Evolutionary conservation across 2,329 filamentous ascomycete species (phyloP).

Genomic region (Alternaria sp.): DNA sequence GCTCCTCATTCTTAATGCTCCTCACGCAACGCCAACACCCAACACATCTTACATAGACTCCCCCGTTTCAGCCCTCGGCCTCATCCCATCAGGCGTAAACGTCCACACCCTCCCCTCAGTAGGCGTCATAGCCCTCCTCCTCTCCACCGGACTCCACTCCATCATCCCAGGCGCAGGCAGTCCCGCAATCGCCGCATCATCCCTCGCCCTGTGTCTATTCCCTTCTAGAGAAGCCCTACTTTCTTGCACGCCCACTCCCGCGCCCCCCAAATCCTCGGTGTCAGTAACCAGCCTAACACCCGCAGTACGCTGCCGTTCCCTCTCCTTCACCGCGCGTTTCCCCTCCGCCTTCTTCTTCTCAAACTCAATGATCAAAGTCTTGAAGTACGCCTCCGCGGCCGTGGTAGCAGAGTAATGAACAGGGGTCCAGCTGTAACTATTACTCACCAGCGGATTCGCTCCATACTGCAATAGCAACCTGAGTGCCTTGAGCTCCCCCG

Average conservation of each 20-base stretch:
- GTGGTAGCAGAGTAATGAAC: slow-evolving; percentile 84
- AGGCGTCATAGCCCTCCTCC: slow-evolving; percentile 52
- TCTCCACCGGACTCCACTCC: slow-evolving; percentile 53
- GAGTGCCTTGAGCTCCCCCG: slow-evolving; percentile 79
- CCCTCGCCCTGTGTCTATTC: slow-evolving; percentile 37
- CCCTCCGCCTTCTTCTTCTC: slow-evolving; percentile 66
- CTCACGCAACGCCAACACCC: not conserved
- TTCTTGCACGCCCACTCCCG: not conserved
- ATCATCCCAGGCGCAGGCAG: slow-evolving; percentile 46
- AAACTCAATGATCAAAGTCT: slow-evolving; percentile 75
- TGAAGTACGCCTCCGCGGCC: slow-evolving; percentile 85
- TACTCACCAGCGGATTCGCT: slow-evolving; percentile 75
- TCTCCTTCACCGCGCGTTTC: slow-evolving; percentile 42
- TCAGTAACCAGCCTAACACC: slow-evolving; percentile 30
- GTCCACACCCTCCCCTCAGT: slow-evolving; percentile 47
- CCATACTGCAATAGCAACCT: slow-evolving; percentile 80
- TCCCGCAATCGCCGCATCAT: slow-evolving; percentile 45
- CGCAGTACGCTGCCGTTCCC: slow-evolving; percentile 43
- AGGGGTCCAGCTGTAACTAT: slow-evolving; percentile 82
- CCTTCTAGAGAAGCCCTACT: not conserved
- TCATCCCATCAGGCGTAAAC: slow-evolving; percentile 39
- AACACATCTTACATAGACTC: slow-evolving; percentile 33
- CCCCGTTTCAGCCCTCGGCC: slow-evolving; percentile 50
- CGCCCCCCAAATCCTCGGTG: slow-evolving; percentile 8
- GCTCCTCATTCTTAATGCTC: not conserved